These are phyloP conservation scores for Exserohilum rostratum DNA, from an alignment of 2,329 filamentous ascomycete genomes.

Conservation along the genomic window DNA sequence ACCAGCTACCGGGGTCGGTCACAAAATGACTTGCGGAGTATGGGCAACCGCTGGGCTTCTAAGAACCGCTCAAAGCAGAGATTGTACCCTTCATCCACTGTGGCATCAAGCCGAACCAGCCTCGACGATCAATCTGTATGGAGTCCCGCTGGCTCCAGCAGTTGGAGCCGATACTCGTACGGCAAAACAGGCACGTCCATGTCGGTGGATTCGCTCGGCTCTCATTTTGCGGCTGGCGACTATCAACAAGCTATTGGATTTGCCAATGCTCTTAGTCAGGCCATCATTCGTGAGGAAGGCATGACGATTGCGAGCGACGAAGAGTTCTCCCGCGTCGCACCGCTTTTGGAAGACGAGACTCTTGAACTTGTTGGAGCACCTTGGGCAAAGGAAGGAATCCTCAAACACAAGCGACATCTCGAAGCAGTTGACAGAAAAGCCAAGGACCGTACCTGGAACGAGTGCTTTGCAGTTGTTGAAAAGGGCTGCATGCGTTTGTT, in stretches of 20 bases:
- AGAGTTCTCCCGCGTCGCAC: constrained; percentile 64
- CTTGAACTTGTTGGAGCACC: constrained; percentile 92
- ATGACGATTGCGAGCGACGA: constrained; percentile 61
- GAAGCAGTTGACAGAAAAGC: constrained; percentile 89
- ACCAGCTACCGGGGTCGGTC: constrained; percentile 75
- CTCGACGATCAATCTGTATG: constrained; percentile 91
- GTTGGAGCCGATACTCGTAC: constrained; percentile 92
- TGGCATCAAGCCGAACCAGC: constrained; percentile 91
- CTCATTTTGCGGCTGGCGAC: constrained; percentile 74
- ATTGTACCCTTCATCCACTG: constrained; percentile 75
- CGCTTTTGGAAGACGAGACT: constrained; percentile 88
- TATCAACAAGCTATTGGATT: constrained; percentile 98
- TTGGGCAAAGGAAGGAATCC: constrained; percentile 95
- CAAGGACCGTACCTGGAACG: constrained; percentile 91
- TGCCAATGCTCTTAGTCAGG: constrained; percentile 93
- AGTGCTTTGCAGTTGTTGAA: constrained; percentile 95
- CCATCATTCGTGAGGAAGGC: constrained; percentile 89
- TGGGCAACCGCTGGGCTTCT: constrained; percentile 76
- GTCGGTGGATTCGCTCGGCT: constrained; percentile 89
- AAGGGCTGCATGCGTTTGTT: constrained; percentile 94
- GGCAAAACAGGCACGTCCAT: constrained; percentile 89
- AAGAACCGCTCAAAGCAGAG: constrained; percentile 84
- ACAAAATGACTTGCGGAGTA: constrained; percentile 64
- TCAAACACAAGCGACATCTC: constrained; percentile 95
- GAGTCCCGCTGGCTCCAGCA: constrained; percentile 90